Evolutionary conservation across 1,284 basidiomycete species (phyloP), one percentile per base, ranked within the genome.

Genomic region (Moniliella sp.): DNA sequence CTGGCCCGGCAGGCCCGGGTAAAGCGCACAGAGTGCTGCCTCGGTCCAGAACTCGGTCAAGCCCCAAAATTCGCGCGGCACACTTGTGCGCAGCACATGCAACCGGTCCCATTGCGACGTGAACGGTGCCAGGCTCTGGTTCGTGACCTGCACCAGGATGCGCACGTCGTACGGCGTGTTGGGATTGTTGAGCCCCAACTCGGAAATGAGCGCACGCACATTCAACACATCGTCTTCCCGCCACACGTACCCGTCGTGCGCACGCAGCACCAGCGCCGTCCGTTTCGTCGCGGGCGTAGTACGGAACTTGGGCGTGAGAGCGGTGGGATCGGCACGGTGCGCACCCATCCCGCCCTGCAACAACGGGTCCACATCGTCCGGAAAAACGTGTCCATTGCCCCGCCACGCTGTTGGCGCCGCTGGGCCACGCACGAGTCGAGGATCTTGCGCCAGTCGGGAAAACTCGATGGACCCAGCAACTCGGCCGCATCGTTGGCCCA

Each of bases 51-150:
- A 47, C 42, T 59, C 56, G 15, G 57, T 54, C 27, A 59, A 35
- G 21, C 56, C 56, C 56, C 56, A 59, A 36, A 59, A 59, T 36
- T 59, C 56, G 37, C 56, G 47, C 12, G 56, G 56, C 1, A 59
- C 56, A 19, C 46, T 50, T n/a, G 43, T 42, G 12, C 50, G 38
- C 15, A 59, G 43, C 31, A 59, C 54, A 23, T 55, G 49, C 39
- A 57, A 48, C 14, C 56, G 44, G 36, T 57, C 56, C 54, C 54
- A 57, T 33, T 59, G 54, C 13, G 52, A 56, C n/a, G n/a, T n/a
- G n/a, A 59, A 59, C 19, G 57, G 50, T 31, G 52, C 48, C 12
- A 59, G 46, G 31, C 48, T 40, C 11, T 35, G 43, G 29, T 51
- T 48, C 28, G 57, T 46, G 21, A 59, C 56, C 40, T 59, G 54